Evolutionary conservation across 2,329 filamentous ascomycete genomes (phyloP), one percentile per base, ranked within the genome.

Genomic region (Sphaerostilbella broomeana): DNA sequence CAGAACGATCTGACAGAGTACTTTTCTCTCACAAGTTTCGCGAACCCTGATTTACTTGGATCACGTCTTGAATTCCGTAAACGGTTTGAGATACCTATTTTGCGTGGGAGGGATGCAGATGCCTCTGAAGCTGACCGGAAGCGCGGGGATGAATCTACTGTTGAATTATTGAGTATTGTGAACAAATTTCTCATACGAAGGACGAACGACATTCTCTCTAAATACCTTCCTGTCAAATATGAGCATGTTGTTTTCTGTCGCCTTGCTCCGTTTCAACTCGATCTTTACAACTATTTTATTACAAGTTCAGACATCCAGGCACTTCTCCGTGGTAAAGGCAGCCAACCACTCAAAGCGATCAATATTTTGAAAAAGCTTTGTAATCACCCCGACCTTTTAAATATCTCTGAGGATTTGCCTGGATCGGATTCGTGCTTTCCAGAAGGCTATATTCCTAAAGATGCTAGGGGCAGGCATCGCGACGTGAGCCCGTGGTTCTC

Each of bases 221-320:
- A 98, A 61, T 98, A 98, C 57, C 67, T 98, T 43, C 92, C 92
- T 0, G 81, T 97, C 68, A 98, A 98, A 68, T 98, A 98, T 63
- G 92, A 98, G 62, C 92, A 98, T 59, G 92, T 98, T 20, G 92
- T 98, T 1, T 98, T 98, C 65, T 98, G 92, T 72, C 90, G 90
- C 52, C 73, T 95, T 31, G 84, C 92, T 12, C 85, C 86, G 0
- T 97, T 98, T 65, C 92, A 98, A 61, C 74, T 88, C 39, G 86
- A 86, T 49, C 69, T 98, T 2, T 98, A 98, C 70, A 95, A 95
- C 55, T 86, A 95, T 62, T 98, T 98, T 62, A 89, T 98, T 61
- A 86, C 84, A 35, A 95, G 89, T 44, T 90, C 92, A 0, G 86
- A 94, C 45, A 97, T 98, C 54, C 88, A 94, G 58, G 88, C 85